Conservation (phyloP, 345 rosid species). For the Durio zibethinus region DNA sequence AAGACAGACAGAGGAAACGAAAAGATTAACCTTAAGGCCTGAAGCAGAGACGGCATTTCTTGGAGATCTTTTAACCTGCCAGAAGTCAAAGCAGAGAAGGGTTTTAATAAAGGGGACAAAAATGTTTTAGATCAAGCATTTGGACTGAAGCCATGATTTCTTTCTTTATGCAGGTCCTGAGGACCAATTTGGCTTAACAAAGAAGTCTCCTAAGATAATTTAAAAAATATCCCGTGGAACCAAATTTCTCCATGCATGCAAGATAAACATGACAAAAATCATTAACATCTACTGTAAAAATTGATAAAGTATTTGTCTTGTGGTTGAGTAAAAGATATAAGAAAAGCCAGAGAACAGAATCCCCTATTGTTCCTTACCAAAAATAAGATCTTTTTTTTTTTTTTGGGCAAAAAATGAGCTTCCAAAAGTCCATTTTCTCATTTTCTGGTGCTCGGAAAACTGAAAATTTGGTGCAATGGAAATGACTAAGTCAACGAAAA, state of each 20-base stretch:
- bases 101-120: background rate
- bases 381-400: no score
- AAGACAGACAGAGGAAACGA: background rate
- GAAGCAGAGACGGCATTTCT: conserved; percentile 29
- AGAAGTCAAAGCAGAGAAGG: background rate
- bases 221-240: no score
- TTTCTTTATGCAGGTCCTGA: background rate
- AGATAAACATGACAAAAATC: background rate
- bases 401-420: no score
- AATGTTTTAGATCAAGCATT: background rate
- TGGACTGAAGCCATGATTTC: background rate
- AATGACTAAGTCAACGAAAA: no score
- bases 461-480: no score
- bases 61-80: conserved; percentile 31
- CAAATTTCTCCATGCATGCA: background rate
- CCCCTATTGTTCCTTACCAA: background rate
- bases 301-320: background rate
- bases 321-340: background rate
- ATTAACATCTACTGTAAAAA: background rate
- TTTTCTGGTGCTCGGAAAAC: no score
- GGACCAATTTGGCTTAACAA: background rate
- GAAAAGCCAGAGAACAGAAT: background rate
- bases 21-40: conserved; percentile 40
- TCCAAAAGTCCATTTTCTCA: no score
- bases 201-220: background rate